Evolutionary conservation across 208 protist genomes (phyloP), one percentile per base, ranked within the genome.

Genomic region (Acanthamoeba healyi): DNA sequence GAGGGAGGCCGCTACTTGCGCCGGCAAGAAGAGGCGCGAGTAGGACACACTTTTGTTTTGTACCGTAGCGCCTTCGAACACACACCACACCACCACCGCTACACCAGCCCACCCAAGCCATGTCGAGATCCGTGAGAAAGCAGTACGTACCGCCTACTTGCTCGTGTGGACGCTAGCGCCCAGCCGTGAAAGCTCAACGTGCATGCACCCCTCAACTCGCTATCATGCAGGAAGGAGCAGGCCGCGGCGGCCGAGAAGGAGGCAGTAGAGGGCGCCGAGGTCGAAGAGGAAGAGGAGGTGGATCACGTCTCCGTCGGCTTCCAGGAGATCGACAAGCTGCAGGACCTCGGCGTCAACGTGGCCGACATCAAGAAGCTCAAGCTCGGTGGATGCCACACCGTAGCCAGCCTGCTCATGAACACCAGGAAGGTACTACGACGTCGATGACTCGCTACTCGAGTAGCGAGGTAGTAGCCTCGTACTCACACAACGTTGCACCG

Each of bases 311-410:
- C 46, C 4, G n/a, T n/a, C n/a, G 40, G 32, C n/a, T 94, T 82
- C n/a, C 40, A 94, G 29, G 54, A 79, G 38, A 92, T 96, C 19
- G 95, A 96, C 9, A 87, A 95, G 63, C 63, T 96, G 88, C 95
- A 96, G 38, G 56, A 95, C 26, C 93, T 94, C 38, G 95, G 95
- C 70, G 94, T 96, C 94, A 95, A 95, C 72, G 94, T 58, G 6
- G 93, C 56, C 17, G 97, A 98, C 87, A 97, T 98, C 32, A 97
- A 97, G 32, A 97, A 97, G 49, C 95, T 98, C 14, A 96, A 97
- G 86, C 93, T 94, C n/a, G 96, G 93, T n/a, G 96, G 97, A 9
- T 95, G 93, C 29, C 87, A 96, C 63, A 98, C 97, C 58, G 94
- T 98, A 26, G 94, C 54, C 22, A 86, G 56, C 19, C 24, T 98